Evolutionary conservation across 371 early-diverging fungal species (phyloP), one percentile per base, ranked within the genome.

Genomic region (Syncephalastrum sp.): DNA sequence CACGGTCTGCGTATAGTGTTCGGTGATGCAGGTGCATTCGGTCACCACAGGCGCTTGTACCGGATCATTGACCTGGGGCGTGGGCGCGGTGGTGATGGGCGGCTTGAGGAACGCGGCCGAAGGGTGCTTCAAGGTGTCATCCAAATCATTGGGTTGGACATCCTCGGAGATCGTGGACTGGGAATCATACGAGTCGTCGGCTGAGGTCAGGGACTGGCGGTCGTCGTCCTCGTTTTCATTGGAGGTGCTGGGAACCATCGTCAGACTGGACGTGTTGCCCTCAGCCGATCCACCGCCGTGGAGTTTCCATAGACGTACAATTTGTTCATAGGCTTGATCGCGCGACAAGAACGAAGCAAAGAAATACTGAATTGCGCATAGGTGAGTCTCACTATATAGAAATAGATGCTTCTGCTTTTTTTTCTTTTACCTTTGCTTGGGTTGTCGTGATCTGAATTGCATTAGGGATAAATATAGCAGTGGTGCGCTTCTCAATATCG

Each of bases 391-490:
- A 21, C 0, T 21, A 0, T 21, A 21, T 21, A 21, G 21, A 21
- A 21, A 1, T 21, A 21, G 21, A 21, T 21, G 21, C 21, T 0
- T 21, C 21, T 21, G 21, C 21, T 21, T 21, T 21, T 21, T 21
- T 21, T 21, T 21, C 21, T 15, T 68, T 63, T 78, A 78, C 83
- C 62, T 81, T 88, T 8, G 77, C 70, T 38, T 90, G 85, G 23
- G 79, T 58, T 13, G 93, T 92, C 5, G 83, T 75, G 19, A 96
- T 82, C 45, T 85, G 74, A 64, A 96, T 89, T 4, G 93, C 92
- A 65, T 92, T 94, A 27, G 94, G 94, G 48, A 94, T 91, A 58
- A 91, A 87, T 46, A 82, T 86, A 19, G 90, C 95, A 14, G 87
- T 91, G 73, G 84, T 82, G 42, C 84, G 77, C 60, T 91, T 91